Evolutionary conservation across 78 protist genomes (phyloP), one percentile per base, ranked within the genome.

Genomic region (Capsaspora owczarzaki): DNA sequence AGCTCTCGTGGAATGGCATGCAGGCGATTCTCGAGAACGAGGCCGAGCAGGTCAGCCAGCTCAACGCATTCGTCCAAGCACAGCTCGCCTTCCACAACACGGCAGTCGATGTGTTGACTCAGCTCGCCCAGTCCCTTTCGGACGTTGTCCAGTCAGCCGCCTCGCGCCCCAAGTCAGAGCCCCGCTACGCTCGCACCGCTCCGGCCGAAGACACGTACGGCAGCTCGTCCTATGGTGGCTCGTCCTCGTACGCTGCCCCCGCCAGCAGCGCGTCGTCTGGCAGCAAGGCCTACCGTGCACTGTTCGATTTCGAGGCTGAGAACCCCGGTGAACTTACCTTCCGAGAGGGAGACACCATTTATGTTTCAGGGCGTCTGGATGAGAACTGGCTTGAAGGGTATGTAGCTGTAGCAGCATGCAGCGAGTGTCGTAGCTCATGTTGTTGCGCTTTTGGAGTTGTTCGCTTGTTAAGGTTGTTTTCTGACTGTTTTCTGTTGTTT

Each of bases 301-400:
- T 44, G 35, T 71, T 27, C 25, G 77, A 71, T 60, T 71, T 71
- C n/a, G 46, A 71, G 60, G 77, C 77, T 20, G 77, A 71, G 77
- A 44, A 41, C 33, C 37, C 8, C 35, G 77, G 77, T 1, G 77
- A 71, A 60, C 77, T 71, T 20, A 71, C 35, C 22, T 71, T 71
- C 53, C 53, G 33, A 1, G 61, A 71, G 77, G 77, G 77, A 53
- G 61, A 71, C 20, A 5, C 19, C 41, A 71, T 71, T 60, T 4
- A 16, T 4, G 37, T 71, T 27, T 60, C 6, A 6, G 4, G 41
- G 1, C 77, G 77, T 23, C 60, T 71, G 6, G 77, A 71, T 41
- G 77, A 71, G 60, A 71, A 71, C 77, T 71, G 77, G 77, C 51
- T 71, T 22, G 77, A 71, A 60, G 77, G 77, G 61, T 29, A 41